phyloP scores from a whole-genome alignment of 192 early-diverging fungal genomes.

The Mortierella antarctica region DNA sequence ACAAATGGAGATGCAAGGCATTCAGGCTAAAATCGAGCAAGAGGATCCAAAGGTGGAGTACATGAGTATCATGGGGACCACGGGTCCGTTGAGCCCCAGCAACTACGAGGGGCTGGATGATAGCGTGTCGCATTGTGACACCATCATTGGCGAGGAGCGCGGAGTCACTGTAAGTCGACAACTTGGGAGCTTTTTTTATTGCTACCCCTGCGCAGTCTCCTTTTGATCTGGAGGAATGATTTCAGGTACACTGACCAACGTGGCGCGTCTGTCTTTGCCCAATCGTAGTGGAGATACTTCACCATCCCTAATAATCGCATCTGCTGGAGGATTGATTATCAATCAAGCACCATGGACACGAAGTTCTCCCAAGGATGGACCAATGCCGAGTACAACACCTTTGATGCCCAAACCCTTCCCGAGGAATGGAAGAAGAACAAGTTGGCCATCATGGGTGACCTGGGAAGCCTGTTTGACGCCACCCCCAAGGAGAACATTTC shows the following conservation, averaged over 20 bases:
- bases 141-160: conserved; percentile 31
- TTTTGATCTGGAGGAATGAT: not conserved
- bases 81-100: conserved; percentile 19
- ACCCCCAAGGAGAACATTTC: conserved; percentile 27
- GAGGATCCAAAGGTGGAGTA: conserved; percentile 10
- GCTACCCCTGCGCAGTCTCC: no score
- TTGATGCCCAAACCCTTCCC: conserved; percentile 4
- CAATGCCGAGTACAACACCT: conserved; percentile 33
- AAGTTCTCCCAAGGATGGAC: conserved; percentile 16
- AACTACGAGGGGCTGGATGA: conserved; percentile 36
- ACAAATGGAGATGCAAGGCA: conserved; percentile 20
- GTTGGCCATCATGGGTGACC: conserved; percentile 36
- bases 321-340: conserved; percentile 25
- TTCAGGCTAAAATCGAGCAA: conserved; percentile 6
- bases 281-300: conserved; percentile 19
- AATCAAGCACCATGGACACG: conserved; percentile 21
- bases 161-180: conserved; percentile 24
- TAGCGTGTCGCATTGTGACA: conserved; percentile 25
- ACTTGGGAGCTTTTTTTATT: not conserved
- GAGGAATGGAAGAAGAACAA: conserved; percentile 14
- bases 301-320: conserved; percentile 25
- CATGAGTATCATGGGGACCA: conserved; percentile 29
- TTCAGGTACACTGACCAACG: not conserved
- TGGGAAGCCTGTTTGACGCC: conserved; percentile 25
- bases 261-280: not conserved